A percentile compares a stretch with the other conserved stretches of the same genome.
These are phyloP conservation scores for Diplotaxis tenuifolia DNA, from an alignment of 345 rosid species.

Conservation along the genomic window DNA sequence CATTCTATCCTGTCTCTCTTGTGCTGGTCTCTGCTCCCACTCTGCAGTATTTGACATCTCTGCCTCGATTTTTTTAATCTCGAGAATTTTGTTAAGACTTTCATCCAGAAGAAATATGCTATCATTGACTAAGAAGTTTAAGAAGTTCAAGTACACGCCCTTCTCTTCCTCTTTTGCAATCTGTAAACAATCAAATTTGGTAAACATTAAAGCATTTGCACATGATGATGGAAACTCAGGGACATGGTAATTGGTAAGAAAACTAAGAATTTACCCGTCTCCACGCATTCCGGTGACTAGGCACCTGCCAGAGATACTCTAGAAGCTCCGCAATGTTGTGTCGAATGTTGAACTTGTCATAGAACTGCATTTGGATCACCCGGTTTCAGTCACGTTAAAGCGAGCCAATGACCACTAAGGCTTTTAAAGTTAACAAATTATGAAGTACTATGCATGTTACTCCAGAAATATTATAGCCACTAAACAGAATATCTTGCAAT, in stretches of 20 bases:
- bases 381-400: constrained; percentile 9
- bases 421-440: not conserved
- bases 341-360: constrained; percentile 96
- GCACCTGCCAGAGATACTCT: constrained; percentile 98
- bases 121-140: constrained; percentile 95
- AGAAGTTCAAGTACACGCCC: constrained; percentile 97
- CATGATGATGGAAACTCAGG: constrained; percentile 9
- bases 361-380: constrained; percentile 60
- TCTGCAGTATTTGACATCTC: constrained; percentile 90
- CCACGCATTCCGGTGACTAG: constrained; percentile 97
- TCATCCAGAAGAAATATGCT: constrained; percentile 98
- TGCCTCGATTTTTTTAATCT: constrained; percentile 88
- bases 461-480: constrained; percentile 15
- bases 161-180: constrained; percentile 99
- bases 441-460: constrained; percentile 1
- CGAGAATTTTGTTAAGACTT: constrained; percentile 96
- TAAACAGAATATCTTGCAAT: constrained; percentile 27
- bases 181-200: constrained; percentile 45
- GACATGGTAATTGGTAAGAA: not conserved
- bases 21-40: constrained; percentile 93
- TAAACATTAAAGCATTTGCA: not conserved
- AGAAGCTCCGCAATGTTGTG: constrained; percentile 98
- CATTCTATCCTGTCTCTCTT: constrained; percentile 97
- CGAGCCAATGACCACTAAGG: not conserved
- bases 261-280: constrained; percentile 60